These are phyloP conservation scores for Hypoxylon sp. DNA, from an alignment of 2,329 filamentous ascomycete genomes.

Conservation along the genomic window DNA sequence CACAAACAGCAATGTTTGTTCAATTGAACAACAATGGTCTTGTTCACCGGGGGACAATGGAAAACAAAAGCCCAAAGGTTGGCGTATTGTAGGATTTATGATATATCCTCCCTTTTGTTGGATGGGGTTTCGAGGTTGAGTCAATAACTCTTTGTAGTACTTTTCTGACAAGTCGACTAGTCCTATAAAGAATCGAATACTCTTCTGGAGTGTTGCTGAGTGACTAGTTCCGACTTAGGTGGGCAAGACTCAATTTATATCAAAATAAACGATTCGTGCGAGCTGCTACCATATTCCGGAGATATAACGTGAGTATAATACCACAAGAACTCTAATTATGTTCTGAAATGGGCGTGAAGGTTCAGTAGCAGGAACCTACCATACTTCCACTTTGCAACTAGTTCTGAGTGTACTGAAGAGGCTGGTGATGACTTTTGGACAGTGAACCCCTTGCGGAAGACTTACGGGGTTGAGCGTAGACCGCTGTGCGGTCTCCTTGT, in stretches of 20 bases:
- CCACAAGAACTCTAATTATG: neutral
- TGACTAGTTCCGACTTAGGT: neutral
- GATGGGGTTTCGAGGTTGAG: neutral
- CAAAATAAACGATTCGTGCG: neutral
- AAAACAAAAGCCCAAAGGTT: neutral
- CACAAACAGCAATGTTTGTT: neutral
- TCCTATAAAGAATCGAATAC: neutral
- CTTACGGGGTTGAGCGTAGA: neutral
- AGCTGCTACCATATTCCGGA: neutral
- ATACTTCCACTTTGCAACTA: neutral
- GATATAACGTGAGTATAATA: conserved; percentile 1
- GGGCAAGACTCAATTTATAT: neutral
- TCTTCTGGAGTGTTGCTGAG: conserved; percentile 7
- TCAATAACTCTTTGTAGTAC: conserved; percentile 4
- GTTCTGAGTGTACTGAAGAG: neutral
- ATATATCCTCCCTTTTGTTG: neutral
- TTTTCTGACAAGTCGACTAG: neutral
- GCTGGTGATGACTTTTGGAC: neutral
- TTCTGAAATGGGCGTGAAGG: neutral
- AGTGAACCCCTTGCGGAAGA: neutral
- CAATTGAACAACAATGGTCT: conserved; percentile 1
- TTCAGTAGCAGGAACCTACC: neutral
- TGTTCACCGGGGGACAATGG: conserved; percentile 1
- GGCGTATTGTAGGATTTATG: neutral
- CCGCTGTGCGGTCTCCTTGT: neutral